A percentile compares a stretch with the other conserved stretches of the same genome.
phyloP scores from a whole-genome alignment of 257 asterid genomes.

The Nicotiana tabacum region DNA sequence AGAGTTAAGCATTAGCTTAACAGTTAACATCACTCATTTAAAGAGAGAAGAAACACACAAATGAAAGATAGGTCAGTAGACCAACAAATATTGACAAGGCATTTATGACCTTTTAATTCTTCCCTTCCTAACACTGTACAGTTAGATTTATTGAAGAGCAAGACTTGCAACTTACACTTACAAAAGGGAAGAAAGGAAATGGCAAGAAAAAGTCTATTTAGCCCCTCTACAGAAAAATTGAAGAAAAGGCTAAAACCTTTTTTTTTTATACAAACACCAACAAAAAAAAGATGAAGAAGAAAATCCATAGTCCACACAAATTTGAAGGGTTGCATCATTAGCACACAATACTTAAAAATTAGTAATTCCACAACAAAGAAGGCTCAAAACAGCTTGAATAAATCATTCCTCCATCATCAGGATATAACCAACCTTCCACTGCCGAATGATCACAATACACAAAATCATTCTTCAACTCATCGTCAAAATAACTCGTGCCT shows the following conservation, averaged over 20 bases:
- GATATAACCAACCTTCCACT: slow-evolving; percentile 53
- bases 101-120: slow-evolving; percentile 17
- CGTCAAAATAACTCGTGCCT: slow-evolving; percentile 34
- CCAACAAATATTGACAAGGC: slow-evolving; percentile 9
- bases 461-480: slow-evolving; percentile 38
- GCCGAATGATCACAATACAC: slow-evolving; percentile 31
- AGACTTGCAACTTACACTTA: neutral
- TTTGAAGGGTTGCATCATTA: neutral
- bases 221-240: slow-evolving; percentile 13
- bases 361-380: slow-evolving; percentile 53
- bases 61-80: neutral
- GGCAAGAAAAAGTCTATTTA: neutral
- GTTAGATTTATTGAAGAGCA: slow-evolving; percentile 14
- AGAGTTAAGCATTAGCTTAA: neutral
- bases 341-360: neutral
- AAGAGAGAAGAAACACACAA: neutral
- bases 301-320: neutral
- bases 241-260: neutral
- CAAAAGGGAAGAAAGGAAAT: neutral
- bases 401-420: slow-evolving; percentile 18
- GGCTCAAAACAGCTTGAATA: slow-evolving; percentile 26
- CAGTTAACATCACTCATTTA: neutral
- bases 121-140: slow-evolving; percentile 28
- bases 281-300: no score
- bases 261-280: neutral